phyloP scores from a whole-genome alignment of 331 rosid species.

The Rhamnella rubrinervis region DNA sequence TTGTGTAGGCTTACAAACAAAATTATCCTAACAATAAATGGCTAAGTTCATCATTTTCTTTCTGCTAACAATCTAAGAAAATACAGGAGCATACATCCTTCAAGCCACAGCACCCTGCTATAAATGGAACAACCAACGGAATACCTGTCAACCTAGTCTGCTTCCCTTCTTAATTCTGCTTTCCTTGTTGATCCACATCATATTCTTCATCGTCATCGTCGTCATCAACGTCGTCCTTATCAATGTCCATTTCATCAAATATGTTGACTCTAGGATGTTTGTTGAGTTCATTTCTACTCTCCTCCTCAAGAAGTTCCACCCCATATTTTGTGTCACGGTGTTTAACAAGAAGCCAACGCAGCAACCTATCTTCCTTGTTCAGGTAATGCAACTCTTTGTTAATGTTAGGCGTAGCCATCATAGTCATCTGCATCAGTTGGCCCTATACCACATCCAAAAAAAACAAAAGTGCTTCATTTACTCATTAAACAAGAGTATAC shows the following conservation, averaged over 20 bases:
- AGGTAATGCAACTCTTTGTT: slow-evolving; percentile 95
- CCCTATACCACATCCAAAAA: slow-evolving; percentile 51
- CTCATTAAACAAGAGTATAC: not conserved
- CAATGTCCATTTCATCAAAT: not conserved
- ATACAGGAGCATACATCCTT: too few species aligned
- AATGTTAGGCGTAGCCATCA: slow-evolving; percentile 91
- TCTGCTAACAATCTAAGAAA: too few species aligned
- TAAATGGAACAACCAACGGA: not conserved
- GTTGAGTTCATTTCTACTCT: slow-evolving; percentile 30
- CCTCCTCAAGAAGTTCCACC: slow-evolving; percentile 47
- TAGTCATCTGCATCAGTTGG: slow-evolving; percentile 81
- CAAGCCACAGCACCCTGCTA: too few species aligned
- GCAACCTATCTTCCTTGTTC: slow-evolving; percentile 81
- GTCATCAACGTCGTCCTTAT: not conserved
- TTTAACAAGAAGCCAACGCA: slow-evolving; percentile 89
- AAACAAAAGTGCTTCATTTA: not conserved
- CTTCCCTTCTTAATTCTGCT: slow-evolving; percentile 24
- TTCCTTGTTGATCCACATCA: slow-evolving; percentile 34
- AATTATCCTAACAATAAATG: too few species aligned
- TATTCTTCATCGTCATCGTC: slow-evolving; percentile 31
- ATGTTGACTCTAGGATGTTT: slow-evolving; percentile 18
- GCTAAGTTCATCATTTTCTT: too few species aligned
- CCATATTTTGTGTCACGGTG: slow-evolving; percentile 54
- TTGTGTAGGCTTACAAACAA: too few species aligned
- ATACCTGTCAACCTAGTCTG: not conserved